phyloP scores from a whole-genome alignment of 768 basidiomycete genomes.

The Lenzites betulinus region DNA sequence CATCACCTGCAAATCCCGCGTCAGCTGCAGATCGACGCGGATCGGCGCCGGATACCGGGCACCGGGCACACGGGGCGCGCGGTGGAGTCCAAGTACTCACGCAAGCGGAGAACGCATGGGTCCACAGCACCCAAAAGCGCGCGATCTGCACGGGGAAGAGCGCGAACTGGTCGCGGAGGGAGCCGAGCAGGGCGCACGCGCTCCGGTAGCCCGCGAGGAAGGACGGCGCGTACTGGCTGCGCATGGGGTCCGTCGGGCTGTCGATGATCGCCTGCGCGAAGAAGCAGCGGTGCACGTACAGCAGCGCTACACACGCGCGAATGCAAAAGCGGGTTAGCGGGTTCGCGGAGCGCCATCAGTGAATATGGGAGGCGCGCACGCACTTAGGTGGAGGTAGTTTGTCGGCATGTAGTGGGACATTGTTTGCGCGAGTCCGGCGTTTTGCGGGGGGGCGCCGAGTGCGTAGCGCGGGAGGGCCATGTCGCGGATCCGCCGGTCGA shows the following conservation, averaged over 20 bases:
- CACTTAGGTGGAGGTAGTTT: slow-evolving; percentile 67
- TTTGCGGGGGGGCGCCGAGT: slow-evolving; percentile 48
- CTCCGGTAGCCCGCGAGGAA: slow-evolving; percentile 72
- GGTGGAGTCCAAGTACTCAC: too few species aligned
- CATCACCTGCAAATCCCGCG: slow-evolving; percentile 56
- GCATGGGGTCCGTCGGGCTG: slow-evolving; percentile 63
- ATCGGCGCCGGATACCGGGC: slow-evolving; percentile 52
- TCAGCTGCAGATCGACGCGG: slow-evolving; percentile 51
- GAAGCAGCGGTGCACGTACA: slow-evolving; percentile 69
- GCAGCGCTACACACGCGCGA: slow-evolving; percentile 63
- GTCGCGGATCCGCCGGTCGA: slow-evolving; percentile 69
- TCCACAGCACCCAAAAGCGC: slow-evolving; percentile 68
- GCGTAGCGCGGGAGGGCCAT: slow-evolving; percentile 66
- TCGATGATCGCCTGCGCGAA: slow-evolving; percentile 71
- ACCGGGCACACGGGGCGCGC: too few species aligned
- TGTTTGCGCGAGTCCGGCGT: slow-evolving; percentile 54
- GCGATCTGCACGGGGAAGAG: slow-evolving; percentile 60
- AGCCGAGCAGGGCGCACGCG: slow-evolving; percentile 69
- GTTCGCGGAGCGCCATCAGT: slow-evolving; percentile 24
- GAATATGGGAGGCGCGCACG: background rate
- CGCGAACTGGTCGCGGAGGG: slow-evolving; percentile 46
- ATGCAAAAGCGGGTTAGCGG: slow-evolving; percentile 38
- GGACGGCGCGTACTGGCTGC: slow-evolving; percentile 70
- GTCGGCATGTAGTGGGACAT: slow-evolving; percentile 78
- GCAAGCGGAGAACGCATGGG: slow-evolving; percentile 48